These are phyloP conservation scores for Crotalaria pallida DNA, from an alignment of 306 rosid genomes.

Conservation along the genomic window DNA sequence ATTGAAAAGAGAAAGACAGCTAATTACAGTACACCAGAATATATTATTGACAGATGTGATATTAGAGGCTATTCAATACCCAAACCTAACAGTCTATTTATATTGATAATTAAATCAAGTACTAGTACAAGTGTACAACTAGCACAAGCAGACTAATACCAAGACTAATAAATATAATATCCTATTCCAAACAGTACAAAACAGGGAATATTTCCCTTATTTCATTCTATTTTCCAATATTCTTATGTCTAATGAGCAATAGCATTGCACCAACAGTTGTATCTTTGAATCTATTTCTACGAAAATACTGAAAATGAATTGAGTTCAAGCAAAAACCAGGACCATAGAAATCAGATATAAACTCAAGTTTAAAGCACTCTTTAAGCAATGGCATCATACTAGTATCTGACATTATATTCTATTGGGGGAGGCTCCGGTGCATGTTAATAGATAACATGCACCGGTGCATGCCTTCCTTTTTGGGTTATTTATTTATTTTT, in stretches of 20 bases:
- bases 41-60: neutral
- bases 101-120: neutral
- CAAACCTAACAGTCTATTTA: neutral
- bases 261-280: neutral
- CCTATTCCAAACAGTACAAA: neutral
- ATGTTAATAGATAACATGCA: too few species aligned
- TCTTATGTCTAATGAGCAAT: neutral
- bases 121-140: neutral
- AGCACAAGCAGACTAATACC: neutral
- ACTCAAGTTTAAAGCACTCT: slow-evolving; percentile 2
- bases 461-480: too few species aligned
- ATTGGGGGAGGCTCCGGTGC: too few species aligned
- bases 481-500: too few species aligned
- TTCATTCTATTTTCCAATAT: neutral
- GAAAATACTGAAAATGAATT: neutral
- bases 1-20: neutral
- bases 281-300: neutral
- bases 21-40: too few species aligned
- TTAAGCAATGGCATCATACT: neutral
- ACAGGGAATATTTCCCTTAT: neutral
- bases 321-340: neutral
- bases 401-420: neutral
- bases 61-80: neutral
- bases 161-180: neutral
- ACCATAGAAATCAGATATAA: neutral